Base-by-base conservation (phyloP, 164 flowering plant species). In the Dillenia suffruticosa region DNA sequence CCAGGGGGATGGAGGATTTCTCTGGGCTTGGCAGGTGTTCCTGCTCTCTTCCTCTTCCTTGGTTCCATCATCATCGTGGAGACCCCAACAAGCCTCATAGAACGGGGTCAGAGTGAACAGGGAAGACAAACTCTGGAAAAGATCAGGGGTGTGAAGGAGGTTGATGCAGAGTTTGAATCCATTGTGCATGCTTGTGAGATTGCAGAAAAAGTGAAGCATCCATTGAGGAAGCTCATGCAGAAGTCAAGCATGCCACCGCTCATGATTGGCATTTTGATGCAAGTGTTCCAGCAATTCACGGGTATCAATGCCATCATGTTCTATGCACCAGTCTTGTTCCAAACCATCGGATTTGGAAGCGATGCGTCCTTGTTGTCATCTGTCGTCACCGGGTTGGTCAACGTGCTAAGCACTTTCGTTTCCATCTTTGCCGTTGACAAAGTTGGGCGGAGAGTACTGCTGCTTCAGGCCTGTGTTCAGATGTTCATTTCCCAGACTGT, bases 71-170 rank as follows among this genome's bases (percentile, higher is more conserved):
- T 68, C 48, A 70, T 77, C 54, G 44, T 67, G 6, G 84, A 80
- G 58, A 77, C 83, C 1, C 83, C 83, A 3, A 74, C 77, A 49
- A 77, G 81, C 69, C 64, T 79, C 13, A 63, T 79, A 3, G 73
- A 74, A 64, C 72, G 75, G 2, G 75, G 66, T 10, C 44, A 70
- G 44, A 5, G 10, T 1, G 65, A 74, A 3, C 9, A 51, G 9
- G 83, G 76, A 1, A 64, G 54, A 62, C 17, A 49, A 11, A 61
- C 62, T 1, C 74, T 76, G 5, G 45, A 61, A 66, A 68, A 65
- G 61, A 69, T 76, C 32, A 51, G 80, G 9, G 74, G 78, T 11
- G 51, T 49, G 8, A 15, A 24, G 0, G 58, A 72, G 17, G 72
- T 77, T 1, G 75, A 74, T 8, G 71, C 56, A 0, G 82, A 79